A percentile compares a stretch with the other conserved stretches of the same genome.
Conservation (phyloP, 139 green algal species). For the Tetradesmus obliquus region DNA sequence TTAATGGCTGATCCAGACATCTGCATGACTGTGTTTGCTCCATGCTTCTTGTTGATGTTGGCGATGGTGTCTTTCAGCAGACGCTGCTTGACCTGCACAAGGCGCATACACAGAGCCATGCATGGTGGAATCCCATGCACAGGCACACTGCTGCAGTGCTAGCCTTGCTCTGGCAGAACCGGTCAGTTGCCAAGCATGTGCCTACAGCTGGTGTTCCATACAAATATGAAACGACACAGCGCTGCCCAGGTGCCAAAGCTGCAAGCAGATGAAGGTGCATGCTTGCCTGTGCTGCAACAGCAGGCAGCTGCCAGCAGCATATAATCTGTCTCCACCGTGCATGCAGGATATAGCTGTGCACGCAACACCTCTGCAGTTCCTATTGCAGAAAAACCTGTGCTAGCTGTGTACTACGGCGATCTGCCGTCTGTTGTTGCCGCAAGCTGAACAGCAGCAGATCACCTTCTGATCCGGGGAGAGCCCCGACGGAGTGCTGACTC, state of each 20-base stretch:
- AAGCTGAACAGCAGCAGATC: not conserved
- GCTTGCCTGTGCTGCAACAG: not conserved
- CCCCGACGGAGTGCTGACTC: not conserved
- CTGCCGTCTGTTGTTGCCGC: not conserved
- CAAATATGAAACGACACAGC: too few relatives aligned
- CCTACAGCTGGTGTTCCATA: too few relatives aligned
- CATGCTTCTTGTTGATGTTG: slow-evolving; percentile 62
- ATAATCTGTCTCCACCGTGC: not conserved
- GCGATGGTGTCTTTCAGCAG: slow-evolving; percentile 48
- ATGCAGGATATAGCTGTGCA: not conserved
- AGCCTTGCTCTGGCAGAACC: not conserved
- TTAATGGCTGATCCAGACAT: slow-evolving; percentile 53
- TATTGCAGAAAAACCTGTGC: not conserved
- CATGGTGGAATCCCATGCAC: not conserved
- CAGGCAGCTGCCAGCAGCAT: not conserved
- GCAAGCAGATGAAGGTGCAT: too few relatives aligned
- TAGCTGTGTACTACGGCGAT: not conserved
- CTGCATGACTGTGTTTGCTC: slow-evolving; percentile 81
- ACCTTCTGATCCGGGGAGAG: not conserved
- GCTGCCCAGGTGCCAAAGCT: too few relatives aligned
- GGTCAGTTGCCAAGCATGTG: too few relatives aligned
- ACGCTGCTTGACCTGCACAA: slow-evolving; percentile 18
- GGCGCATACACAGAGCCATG: not conserved
- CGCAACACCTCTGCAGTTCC: too few relatives aligned
- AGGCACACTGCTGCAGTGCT: not conserved